phyloP scores from a whole-genome alignment of 768 basidiomycete genomes.

The Dictyophora rubrovolvata region DNA sequence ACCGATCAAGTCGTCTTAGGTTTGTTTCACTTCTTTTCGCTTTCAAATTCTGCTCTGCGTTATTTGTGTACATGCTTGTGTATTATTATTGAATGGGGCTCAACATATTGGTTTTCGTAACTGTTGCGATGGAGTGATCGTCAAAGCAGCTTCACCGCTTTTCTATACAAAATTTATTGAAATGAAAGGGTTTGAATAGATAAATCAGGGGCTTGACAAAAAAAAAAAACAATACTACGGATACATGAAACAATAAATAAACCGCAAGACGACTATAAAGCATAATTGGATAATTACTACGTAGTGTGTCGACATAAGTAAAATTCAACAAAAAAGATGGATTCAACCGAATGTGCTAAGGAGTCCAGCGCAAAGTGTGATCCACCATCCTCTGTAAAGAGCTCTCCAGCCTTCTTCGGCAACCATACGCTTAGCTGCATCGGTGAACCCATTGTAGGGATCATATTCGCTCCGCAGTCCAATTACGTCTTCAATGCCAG shows the following conservation, averaged over 20 bases:
- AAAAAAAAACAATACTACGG: too few relatives aligned
- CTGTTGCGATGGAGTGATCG: too few relatives aligned
- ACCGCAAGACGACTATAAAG: too few relatives aligned
- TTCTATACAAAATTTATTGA: too few relatives aligned
- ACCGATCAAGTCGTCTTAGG: not conserved
- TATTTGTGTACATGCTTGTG: not conserved
- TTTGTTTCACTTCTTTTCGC: not conserved
- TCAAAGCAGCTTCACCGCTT: too few relatives aligned
- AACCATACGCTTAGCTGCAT: slow-evolving; percentile 67
- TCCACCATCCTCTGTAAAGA: slow-evolving; percentile 80
- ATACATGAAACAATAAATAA: too few relatives aligned
- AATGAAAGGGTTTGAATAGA: too few relatives aligned
- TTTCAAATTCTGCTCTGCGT: not conserved
- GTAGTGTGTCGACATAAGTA: not conserved
- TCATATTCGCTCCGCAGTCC: slow-evolving; percentile 71
- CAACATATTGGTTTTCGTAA: too few relatives aligned
- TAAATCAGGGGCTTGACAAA: too few relatives aligned
- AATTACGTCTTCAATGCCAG: slow-evolving; percentile 69
- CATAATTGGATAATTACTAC: too few relatives aligned
- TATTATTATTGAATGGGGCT: not conserved
- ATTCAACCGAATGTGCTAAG: slow-evolving; percentile 9
- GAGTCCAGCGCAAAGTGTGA: slow-evolving; percentile 22
- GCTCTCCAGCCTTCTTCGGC: slow-evolving; percentile 70
- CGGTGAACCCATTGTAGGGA: slow-evolving; percentile 63
- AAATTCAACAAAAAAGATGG: not conserved